Evolutionary conservation across 257 asterid species (phyloP).

Genomic region (Salvia hispanica): DNA sequence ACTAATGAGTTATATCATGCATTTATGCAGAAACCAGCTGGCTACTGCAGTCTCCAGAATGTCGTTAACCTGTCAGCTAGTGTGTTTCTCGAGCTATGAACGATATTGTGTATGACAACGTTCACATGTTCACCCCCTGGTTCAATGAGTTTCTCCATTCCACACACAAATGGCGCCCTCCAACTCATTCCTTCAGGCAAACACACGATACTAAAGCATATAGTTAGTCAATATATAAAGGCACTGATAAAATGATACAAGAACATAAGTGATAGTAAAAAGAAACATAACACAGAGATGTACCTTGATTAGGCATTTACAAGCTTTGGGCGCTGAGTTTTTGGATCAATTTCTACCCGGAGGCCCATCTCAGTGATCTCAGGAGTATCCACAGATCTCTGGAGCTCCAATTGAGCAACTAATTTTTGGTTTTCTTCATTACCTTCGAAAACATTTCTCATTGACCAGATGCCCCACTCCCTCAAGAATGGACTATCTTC

Average conservation of each 20-base stretch:
- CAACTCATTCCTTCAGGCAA: neutral
- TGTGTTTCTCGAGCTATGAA: neutral
- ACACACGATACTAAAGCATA: neutral
- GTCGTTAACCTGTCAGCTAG: too few species aligned
- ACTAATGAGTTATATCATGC: too few species aligned
- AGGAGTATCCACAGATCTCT: slow-evolving; percentile 67
- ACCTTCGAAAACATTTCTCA: slow-evolving; percentile 72
- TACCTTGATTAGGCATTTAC: slow-evolving; percentile 48
- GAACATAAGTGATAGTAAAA: neutral
- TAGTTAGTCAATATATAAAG: neutral
- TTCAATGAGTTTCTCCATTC: neutral
- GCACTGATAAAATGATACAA: neutral
- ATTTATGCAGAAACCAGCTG: too few species aligned
- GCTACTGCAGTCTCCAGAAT: too few species aligned
- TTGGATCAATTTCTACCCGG: slow-evolving; percentile 74
- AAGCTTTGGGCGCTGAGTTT: slow-evolving; percentile 72
- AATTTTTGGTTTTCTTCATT: slow-evolving; percentile 63
- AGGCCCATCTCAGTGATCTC: slow-evolving; percentile 68
- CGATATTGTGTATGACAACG: neutral
- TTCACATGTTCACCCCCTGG: neutral
- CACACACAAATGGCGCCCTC: neutral
- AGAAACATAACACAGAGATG: neutral
- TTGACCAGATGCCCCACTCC: slow-evolving; percentile 90
- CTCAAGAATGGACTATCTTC: slow-evolving; percentile 89
- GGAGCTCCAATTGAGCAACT: slow-evolving; percentile 66